Evolutionary conservation across 495 filamentous ascomycete genomes (phyloP), one percentile per base, ranked within the genome.

Genomic region (Mytilinidion resinicola): DNA sequence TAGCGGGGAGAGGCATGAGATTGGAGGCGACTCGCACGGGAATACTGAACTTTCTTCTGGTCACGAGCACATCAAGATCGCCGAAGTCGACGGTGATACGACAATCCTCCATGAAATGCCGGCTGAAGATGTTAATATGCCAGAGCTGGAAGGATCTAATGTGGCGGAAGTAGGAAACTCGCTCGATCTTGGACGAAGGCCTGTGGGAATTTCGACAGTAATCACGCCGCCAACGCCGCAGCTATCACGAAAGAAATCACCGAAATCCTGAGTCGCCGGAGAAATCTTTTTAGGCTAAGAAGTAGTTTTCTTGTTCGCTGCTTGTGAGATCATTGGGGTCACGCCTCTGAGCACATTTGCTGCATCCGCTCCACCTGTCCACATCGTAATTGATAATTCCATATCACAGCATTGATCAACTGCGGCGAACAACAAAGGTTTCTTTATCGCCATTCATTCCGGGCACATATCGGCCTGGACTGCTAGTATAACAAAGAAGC

Each of bases 21-120:
- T 61, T 39, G 38, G 15, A 39, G 62, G 62, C 3, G 62, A 64
- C 41, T 43, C 35, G 25, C 14, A 57, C 14, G 47, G 17, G 9
- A 64, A 55, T 14, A 43, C 43, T 15, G 62, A 64, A 39, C 57
- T 64, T 30, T 41, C 21, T 17, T 47, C 57, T 8, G 57, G 14
- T 38, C 52, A 33, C 10, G 61, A 59, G 9, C 46, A 53, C 9
- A 43, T 57, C 37, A 64, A 60, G 43, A 53, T 57, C 30, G 53
- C 36, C 5, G 57, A 60, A 53, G 49, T 35, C 6, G 61, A 60
- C n/a, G 61, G 56, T 9, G 35, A 39, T 20, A 35, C 12, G 19
- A 15, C 20, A 2, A n/a, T 38, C 14, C 50, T 64, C 8, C 55
- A 53, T 47, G 62, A 64, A 36, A 53, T 64, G 57, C 53, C 62